Percentiles rank a stretch among this genome's conserved stretches.
Conservation (phyloP, 1,284 basidiomycete species). For the Puccinia horiana region DNA sequence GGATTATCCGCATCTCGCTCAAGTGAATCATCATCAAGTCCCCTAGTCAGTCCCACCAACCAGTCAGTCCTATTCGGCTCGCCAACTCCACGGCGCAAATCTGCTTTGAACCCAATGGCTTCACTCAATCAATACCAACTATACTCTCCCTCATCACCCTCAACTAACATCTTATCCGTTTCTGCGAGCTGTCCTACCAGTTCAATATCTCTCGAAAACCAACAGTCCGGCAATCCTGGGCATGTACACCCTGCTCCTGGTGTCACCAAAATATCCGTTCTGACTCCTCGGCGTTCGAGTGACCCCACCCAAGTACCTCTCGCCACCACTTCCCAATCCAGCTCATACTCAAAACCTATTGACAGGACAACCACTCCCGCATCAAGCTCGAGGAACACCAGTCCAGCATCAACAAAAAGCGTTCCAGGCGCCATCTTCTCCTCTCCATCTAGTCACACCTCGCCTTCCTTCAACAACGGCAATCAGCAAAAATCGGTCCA, state of each 20-base stretch:
- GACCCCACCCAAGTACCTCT: constrained; percentile 24
- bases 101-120: constrained; percentile 32
- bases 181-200: constrained; percentile 11
- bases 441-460: neutral
- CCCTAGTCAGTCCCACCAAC: constrained; percentile 28
- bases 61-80: constrained; percentile 33
- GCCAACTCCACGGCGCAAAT: constrained; percentile 37
- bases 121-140: constrained; percentile 34
- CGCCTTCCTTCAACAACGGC: constrained; percentile 15
- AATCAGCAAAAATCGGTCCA: neutral
- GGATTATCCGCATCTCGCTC: constrained; percentile 14
- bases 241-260: neutral
- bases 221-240: neutral
- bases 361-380: neutral
- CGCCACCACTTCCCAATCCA: constrained; percentile 27
- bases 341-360: neutral
- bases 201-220: constrained; percentile 14
- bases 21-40: neutral
- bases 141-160: constrained; percentile 14
- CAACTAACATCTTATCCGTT: constrained; percentile 8
- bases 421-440: constrained; percentile 1
- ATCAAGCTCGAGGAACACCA: constrained; percentile 26
- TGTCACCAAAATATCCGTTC: neutral
- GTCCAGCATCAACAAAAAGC: constrained; percentile 19
- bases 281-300: constrained; percentile 14